These are phyloP conservation scores for Macaranga tanarius DNA, from an alignment of 441 rosid species.

Conservation along the genomic window DNA sequence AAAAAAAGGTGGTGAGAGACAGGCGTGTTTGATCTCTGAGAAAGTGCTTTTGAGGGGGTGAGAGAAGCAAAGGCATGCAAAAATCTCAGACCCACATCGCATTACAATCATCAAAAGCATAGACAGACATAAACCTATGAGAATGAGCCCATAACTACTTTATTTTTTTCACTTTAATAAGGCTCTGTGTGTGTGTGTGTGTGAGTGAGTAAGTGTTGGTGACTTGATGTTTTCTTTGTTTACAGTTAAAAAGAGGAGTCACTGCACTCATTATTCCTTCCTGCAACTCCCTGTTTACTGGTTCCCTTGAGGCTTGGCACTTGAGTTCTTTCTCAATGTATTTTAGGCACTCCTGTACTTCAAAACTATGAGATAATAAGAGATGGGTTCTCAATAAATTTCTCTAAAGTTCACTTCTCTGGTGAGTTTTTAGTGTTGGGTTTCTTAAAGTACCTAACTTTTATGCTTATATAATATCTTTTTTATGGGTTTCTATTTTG, in stretches of 20 bases:
- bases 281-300: conserved; percentile 35
- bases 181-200: conserved; percentile 12
- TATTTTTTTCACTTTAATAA: conserved; percentile 18
- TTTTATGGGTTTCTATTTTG: conserved; percentile 16
- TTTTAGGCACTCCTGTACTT: conserved; percentile 25
- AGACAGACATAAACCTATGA: conserved; percentile 33
- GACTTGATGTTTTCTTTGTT: not conserved
- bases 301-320: conserved; percentile 68
- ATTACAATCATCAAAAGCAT: conserved; percentile 41
- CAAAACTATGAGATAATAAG: conserved; percentile 30
- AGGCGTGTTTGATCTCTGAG: conserved; percentile 37
- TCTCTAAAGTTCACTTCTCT: conserved; percentile 8
- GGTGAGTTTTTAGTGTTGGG: conserved; percentile 29
- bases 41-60: conserved; percentile 19
- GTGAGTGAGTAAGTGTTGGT: no score
- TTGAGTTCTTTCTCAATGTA: conserved; percentile 44
- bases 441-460: conserved; percentile 29
- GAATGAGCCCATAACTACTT: conserved; percentile 34
- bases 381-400: conserved; percentile 32
- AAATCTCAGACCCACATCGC: conserved; percentile 27
- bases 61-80: conserved; percentile 29
- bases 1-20: conserved; percentile 23
- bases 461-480: not conserved
- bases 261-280: conserved; percentile 30
- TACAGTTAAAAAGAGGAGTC: conserved; percentile 25